phyloP scores from a whole-genome alignment of 495 filamentous ascomycete species.

The Podospora pseudocomata region DNA sequence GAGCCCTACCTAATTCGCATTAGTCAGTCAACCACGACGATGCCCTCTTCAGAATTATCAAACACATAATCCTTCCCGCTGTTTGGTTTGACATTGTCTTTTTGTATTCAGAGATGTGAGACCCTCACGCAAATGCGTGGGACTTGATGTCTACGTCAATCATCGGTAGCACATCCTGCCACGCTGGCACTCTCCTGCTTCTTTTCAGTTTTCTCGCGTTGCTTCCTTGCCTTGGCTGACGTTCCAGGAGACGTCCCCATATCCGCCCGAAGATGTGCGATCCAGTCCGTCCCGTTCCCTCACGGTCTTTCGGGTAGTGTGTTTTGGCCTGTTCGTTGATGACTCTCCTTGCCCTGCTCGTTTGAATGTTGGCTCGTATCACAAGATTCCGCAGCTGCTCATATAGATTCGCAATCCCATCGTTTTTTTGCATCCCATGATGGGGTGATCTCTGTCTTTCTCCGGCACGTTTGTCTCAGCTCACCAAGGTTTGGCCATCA shows the following conservation, averaged over 20 bases:
- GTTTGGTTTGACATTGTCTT: not conserved
- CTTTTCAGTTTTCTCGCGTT: not conserved
- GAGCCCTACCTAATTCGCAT: not conserved
- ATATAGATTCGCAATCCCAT: not conserved
- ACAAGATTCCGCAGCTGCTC: not conserved
- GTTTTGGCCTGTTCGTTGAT: not conserved
- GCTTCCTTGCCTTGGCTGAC: not conserved
- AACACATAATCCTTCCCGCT: not conserved
- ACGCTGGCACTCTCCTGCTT: not conserved
- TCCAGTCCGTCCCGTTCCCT: not conserved
- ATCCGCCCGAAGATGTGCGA: not conserved
- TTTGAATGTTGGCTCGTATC: not conserved
- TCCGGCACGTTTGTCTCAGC: not conserved
- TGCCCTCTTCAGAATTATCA: not conserved
- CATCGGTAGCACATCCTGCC: not conserved
- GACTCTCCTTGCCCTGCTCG: not conserved
- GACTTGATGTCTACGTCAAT: not conserved
- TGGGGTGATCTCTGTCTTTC: not conserved
- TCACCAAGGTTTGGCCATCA: not conserved
- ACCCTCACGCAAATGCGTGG: not conserved
- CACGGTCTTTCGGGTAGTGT: not conserved
- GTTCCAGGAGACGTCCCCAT: not conserved
- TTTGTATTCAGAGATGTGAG: not conserved
- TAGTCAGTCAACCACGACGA: not conserved
- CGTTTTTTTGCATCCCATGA: not conserved